A percentile compares a stretch with the other conserved stretches of the same genome.
Evolutionary conservation across 2,329 filamentous ascomycete genomes (phyloP).

Genomic region (Anthostomella pinea): DNA sequence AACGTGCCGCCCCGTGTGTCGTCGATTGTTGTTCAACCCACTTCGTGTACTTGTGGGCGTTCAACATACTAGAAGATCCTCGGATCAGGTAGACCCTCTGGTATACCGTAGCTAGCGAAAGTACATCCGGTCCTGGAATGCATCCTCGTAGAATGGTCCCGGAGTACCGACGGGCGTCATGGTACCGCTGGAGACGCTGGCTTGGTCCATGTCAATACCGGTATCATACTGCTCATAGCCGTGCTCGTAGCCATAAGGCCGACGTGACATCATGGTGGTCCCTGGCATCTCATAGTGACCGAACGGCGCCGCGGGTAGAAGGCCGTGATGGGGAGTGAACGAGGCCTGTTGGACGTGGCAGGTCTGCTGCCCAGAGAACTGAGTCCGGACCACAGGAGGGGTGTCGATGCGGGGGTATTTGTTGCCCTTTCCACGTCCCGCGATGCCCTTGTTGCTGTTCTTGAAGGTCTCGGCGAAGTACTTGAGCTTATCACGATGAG

Average conservation of each 20-base stretch:
- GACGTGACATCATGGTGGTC: conserved; percentile 13
- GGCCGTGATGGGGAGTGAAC: too few relatives aligned
- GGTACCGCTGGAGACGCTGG: conserved; percentile 33
- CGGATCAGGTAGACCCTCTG: too few relatives aligned
- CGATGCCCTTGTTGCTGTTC: conserved; percentile 98
- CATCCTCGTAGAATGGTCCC: conserved; percentile 43
- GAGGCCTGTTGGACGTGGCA: too few relatives aligned
- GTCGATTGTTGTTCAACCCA: too few relatives aligned
- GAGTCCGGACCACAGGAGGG: too few relatives aligned
- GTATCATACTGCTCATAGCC: conserved; percentile 47
- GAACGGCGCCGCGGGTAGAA: too few relatives aligned
- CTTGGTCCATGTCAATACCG: too few relatives aligned
- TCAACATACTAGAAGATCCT: too few relatives aligned
- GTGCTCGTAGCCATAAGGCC: conserved; percentile 30
- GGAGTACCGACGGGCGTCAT: conserved; percentile 34
- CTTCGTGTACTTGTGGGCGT: too few relatives aligned
- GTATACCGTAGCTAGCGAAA: too few relatives aligned
- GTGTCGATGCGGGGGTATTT: conserved; percentile 16
- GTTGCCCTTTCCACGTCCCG: conserved; percentile 80
- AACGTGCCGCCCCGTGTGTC: too few relatives aligned
- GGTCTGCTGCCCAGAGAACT: too few relatives aligned
- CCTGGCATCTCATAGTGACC: conserved; percentile 17
- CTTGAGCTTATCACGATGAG: conserved; percentile 74
- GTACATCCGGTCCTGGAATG: conserved; percentile 40
- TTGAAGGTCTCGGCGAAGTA: conserved; percentile 91